phyloP scores from a whole-genome alignment of 2,329 filamentous ascomycete genomes.

The Dothideomycetidae sp. region DNA sequence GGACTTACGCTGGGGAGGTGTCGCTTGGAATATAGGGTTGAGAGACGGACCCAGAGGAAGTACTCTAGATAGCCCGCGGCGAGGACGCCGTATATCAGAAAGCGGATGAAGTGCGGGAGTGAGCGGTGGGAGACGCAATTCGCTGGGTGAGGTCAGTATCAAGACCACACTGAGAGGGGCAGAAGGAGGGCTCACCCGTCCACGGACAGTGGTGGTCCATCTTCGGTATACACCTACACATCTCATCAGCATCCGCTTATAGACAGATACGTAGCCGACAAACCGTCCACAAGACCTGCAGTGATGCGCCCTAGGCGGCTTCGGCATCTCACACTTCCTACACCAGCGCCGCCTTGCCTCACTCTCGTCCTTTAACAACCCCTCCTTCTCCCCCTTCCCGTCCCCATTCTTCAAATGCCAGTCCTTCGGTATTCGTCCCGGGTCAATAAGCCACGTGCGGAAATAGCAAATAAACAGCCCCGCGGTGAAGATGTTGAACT shows the following conservation, averaged over 20 bases:
- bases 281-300: slow-evolving; percentile 59
- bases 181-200: slow-evolving; percentile 21
- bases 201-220: background rate
- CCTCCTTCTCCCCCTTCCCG: slow-evolving; percentile 11
- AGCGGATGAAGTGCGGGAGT: slow-evolving; percentile 70
- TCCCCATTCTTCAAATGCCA: slow-evolving; percentile 21
- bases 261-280: slow-evolving; percentile 9
- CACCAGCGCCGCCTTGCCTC: slow-evolving; percentile 46
- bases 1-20: slow-evolving; percentile 45
- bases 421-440: slow-evolving; percentile 38
- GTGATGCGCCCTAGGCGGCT: slow-evolving; percentile 68
- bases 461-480: slow-evolving; percentile 59
- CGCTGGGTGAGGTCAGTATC: slow-evolving; percentile 15
- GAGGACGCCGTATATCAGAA: slow-evolving; percentile 54
- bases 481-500: slow-evolving; percentile 52
- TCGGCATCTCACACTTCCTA: slow-evolving; percentile 57
- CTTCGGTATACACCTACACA: no score
- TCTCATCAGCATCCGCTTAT: no score
- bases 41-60: slow-evolving; percentile 46
- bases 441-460: slow-evolving; percentile 44
- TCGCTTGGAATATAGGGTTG: slow-evolving; percentile 49
- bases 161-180: background rate
- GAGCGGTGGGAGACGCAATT: slow-evolving; percentile 75
- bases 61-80: slow-evolving; percentile 47
- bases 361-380: slow-evolving; percentile 14